A percentile compares a stretch with the other conserved stretches of the same genome.
Evolutionary conservation across 2,329 filamentous ascomycete genomes (phyloP).

Genomic region (Colletotrichum lini): DNA sequence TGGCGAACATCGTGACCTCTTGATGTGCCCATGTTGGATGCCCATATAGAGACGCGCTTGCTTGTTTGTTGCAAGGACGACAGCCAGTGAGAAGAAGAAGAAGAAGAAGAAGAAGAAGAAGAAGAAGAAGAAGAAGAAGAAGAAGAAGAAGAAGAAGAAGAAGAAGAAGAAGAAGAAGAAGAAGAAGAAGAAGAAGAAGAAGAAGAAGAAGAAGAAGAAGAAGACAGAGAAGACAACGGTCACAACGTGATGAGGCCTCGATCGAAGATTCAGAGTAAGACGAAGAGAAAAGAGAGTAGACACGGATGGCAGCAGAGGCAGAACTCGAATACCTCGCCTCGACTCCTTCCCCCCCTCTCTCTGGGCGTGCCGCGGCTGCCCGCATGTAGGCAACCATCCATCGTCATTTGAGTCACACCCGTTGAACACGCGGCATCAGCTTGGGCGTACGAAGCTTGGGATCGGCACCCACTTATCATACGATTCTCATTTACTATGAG

Average conservation of each 20-base stretch:
- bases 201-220: too few species aligned
- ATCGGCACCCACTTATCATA: background rate
- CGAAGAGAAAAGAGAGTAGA: background rate
- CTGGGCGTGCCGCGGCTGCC: slow-evolving; percentile 6
- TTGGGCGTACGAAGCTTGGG: background rate
- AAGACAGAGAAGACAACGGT: too few species aligned
- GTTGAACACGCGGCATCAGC: background rate
- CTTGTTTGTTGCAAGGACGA: background rate
- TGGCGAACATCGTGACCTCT: slow-evolving; percentile 28
- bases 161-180: too few species aligned
- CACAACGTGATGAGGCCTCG: background rate
- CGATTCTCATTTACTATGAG: background rate
- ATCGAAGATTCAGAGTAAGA: background rate
- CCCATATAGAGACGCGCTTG: background rate
- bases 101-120: too few species aligned
- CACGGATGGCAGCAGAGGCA: background rate
- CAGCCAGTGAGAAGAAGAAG: background rate
- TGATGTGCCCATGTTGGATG: slow-evolving; percentile 20
- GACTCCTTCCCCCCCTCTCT: background rate
- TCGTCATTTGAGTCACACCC: slow-evolving; percentile 21
- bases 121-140: too few species aligned
- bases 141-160: too few species aligned
- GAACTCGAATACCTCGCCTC: background rate
- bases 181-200: too few species aligned
- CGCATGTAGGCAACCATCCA: slow-evolving; percentile 9